phyloP scores from a whole-genome alignment of 495 filamentous ascomycete species.

The Xylaria intraflava region DNA sequence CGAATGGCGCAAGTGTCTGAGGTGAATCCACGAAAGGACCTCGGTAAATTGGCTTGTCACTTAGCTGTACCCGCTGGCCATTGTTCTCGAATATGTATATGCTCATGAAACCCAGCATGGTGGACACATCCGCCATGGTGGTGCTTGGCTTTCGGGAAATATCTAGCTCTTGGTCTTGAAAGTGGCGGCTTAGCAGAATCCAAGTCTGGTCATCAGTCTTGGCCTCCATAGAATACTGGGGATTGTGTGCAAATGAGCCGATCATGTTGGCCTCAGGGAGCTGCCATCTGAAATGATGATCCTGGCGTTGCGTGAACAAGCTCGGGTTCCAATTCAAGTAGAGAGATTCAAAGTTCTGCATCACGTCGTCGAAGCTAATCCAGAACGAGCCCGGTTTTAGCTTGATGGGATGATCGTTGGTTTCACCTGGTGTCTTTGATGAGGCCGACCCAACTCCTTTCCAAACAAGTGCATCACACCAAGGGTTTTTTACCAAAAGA shows the following conservation, averaged over 20 bases:
- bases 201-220: slow-evolving; percentile 58
- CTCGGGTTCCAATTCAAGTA: slow-evolving; percentile 97
- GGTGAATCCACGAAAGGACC: slow-evolving; percentile 90
- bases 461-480: slow-evolving; percentile 75
- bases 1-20: slow-evolving; percentile 76
- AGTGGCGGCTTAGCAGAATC: slow-evolving; percentile 81
- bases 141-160: slow-evolving; percentile 29
- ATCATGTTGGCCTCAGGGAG: slow-evolving; percentile 52
- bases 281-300: slow-evolving; percentile 87
- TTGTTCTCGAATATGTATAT: slow-evolving; percentile 68
- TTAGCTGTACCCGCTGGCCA: slow-evolving; percentile 68
- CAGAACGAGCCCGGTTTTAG: slow-evolving; percentile 71
- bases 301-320: slow-evolving; percentile 72
- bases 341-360: slow-evolving; percentile 87
- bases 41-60: slow-evolving; percentile 57
- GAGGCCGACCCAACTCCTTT: slow-evolving; percentile 28
- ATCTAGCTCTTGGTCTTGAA: slow-evolving; percentile 47
- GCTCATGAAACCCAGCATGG: slow-evolving; percentile 68
- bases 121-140: slow-evolving; percentile 35
- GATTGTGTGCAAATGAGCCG: slow-evolving; percentile 67
- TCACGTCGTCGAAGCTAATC: slow-evolving; percentile 78
- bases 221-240: slow-evolving; percentile 69
- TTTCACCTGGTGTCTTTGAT: slow-evolving; percentile 4
- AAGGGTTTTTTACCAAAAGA: slow-evolving; percentile 90
- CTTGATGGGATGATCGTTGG: slow-evolving; percentile 21